Evolutionary conservation across 164 flowering plant genomes (phyloP), one percentile per base, ranked within the genome.

Genomic region (Vitis labrusca): DNA sequence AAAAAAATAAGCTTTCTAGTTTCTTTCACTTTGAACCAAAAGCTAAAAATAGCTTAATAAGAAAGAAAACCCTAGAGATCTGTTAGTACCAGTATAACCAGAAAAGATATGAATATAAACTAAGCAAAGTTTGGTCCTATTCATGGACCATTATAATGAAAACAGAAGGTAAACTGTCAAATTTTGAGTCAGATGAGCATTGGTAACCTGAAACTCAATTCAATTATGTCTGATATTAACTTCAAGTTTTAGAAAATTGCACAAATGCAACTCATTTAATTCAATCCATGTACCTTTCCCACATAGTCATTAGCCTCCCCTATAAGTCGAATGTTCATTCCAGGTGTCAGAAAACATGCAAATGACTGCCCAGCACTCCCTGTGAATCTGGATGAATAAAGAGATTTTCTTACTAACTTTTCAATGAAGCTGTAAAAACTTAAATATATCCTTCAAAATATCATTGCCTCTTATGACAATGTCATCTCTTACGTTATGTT

Each of bases 281-380:
- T 67, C 23, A 23, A 44, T 10, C 12, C 62, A 61, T 68, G 66
- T 79, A 93, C 99, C 97, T 93, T 96, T 17, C 98, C 99, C 6
- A 93, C 99, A 76, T 96, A 96, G 74, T 96, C 99, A 74, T 96
- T 96, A 50, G 99, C 94, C 82, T 96, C 98, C 79, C 99, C 99
- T 11, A 96, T 76, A 58, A 96, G 89, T 61, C 93, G 87, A 74
- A 96, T 87, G 79, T 91, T 91, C 97, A 96, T 93, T 71, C 98
- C 97, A 78, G 97, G 96, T 14, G 91, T 88, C 82, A 96, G 71
- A 78, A 96, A 96, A 75, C 98, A 93, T 19, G 85, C 93, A 79
- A 93, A 96, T 72, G 99, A 96, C 79, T 96, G 99, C 55, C 99
- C 99, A 59, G 97, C 97, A 82, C 99, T 96, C 70, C 98, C 98